phyloP scores from a whole-genome alignment of 257 asterid species.

The Nyctanthes arbortristis region DNA sequence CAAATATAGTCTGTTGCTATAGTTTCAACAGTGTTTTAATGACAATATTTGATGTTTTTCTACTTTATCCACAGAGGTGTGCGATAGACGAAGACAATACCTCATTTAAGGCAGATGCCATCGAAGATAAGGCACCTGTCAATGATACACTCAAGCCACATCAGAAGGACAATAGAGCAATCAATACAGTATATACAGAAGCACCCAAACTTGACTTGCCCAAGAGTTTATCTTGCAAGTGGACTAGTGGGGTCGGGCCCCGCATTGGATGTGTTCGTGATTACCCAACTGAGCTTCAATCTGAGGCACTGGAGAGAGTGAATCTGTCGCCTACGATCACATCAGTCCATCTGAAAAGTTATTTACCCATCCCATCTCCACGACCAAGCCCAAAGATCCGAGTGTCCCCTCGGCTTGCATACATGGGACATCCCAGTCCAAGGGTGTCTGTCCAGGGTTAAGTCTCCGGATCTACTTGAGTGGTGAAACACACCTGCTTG shows the following conservation, averaged over 20 bases:
- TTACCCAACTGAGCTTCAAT: slow-evolving; percentile 65
- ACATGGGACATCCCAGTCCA: slow-evolving; percentile 62
- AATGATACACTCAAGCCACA: not conserved
- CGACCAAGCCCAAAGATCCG: slow-evolving; percentile 54
- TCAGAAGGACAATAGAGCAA: slow-evolving; percentile 15
- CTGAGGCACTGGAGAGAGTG: slow-evolving; percentile 59
- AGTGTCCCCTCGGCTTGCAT: slow-evolving; percentile 56
- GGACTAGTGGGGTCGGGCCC: slow-evolving; percentile 66
- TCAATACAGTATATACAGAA: slow-evolving; percentile 23
- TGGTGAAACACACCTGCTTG: not conserved
- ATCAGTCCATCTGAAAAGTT: slow-evolving; percentile 19
- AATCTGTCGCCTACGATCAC: slow-evolving; percentile 48
- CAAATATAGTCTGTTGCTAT: too few relatives aligned
- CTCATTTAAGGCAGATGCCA: slow-evolving; percentile 16
- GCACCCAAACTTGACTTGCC: slow-evolving; percentile 44
- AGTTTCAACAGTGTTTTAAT: not conserved
- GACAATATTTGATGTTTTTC: not conserved
- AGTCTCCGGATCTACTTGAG: not conserved
- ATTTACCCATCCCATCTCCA: slow-evolving; percentile 58
- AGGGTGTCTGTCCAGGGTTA: slow-evolving; percentile 21
- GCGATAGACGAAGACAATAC: slow-evolving; percentile 48
- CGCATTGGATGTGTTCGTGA: slow-evolving; percentile 77
- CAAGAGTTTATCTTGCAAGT: slow-evolving; percentile 53
- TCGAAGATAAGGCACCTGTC: slow-evolving; percentile 2
- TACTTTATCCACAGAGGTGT: slow-evolving; percentile 40